Percentiles rank a stretch among this genome's conserved stretches.
Evolutionary conservation across 495 filamentous ascomycete genomes (phyloP).

Genomic region (Annulohypoxylon moriforme): DNA sequence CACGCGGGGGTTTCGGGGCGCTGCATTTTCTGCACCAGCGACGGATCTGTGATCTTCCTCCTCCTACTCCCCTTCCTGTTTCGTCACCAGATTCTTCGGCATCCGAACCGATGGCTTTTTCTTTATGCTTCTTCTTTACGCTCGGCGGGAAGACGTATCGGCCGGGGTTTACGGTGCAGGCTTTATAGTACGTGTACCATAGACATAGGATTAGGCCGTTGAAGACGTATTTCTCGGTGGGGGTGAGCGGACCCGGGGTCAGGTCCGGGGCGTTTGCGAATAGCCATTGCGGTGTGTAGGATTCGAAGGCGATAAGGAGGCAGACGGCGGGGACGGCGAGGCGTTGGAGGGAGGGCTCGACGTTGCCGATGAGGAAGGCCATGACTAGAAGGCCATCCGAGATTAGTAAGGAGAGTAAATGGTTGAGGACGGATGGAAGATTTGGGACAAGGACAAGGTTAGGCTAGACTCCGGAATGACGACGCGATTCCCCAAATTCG

Average conservation of each 20-base stretch:
- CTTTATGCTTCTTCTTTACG: conserved; percentile 25
- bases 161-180: conserved; percentile 84
- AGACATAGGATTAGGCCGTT: conserved; percentile 78
- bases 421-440: not conserved
- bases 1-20: conserved; percentile 82
- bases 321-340: conserved; percentile 76
- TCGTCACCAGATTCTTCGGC: conserved; percentile 10
- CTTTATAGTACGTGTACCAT: conserved; percentile 81
- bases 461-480: conserved; percentile 15
- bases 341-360: conserved; percentile 49
- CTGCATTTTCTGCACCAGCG: conserved; percentile 90
- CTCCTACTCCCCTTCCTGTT: conserved; percentile 2
- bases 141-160: conserved; percentile 55
- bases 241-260: conserved; percentile 73
- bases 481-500: conserved; percentile 21
- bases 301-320: conserved; percentile 77
- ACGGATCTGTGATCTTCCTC: conserved; percentile 29
- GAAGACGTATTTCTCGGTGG: conserved; percentile 71
- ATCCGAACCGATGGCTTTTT: conserved; percentile 5
- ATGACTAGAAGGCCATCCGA: conserved; percentile 41
- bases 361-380: conserved; percentile 47
- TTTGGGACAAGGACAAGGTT: conserved; percentile 1
- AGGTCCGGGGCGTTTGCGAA: conserved; percentile 71
- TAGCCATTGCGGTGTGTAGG: conserved; percentile 85
- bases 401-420: not conserved